phyloP scores from a whole-genome alignment of 2,329 filamentous ascomycete genomes.

The Sporothrix globosa region DNA sequence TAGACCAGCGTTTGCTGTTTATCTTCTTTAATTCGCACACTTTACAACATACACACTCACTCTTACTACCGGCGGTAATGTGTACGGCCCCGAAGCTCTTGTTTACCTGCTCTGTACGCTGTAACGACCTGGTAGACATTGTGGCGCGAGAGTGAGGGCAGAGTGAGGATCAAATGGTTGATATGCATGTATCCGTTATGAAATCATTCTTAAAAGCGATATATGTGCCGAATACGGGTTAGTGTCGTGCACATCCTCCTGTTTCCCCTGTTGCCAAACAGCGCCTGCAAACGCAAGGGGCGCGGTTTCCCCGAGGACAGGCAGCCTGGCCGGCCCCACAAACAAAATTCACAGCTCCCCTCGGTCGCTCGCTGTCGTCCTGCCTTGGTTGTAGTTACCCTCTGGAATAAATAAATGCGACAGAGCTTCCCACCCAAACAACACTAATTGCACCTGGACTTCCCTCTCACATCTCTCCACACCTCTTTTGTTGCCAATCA shows the following conservation, averaged over 20 bases:
- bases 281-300: conserved; percentile 13
- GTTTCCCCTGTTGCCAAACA: conserved; percentile 13
- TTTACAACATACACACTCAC: too few relatives aligned
- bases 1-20: background rate
- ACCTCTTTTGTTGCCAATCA: conserved; percentile 11
- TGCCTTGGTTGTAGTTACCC: conserved; percentile 16
- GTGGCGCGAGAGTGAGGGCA: background rate
- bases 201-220: background rate
- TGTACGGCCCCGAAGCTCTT: background rate
- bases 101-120: too few relatives aligned
- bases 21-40: background rate
- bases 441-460: conserved; percentile 15
- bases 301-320: conserved; percentile 33
- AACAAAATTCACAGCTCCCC: conserved; percentile 28
- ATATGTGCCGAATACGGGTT: background rate
- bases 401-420: conserved; percentile 30
- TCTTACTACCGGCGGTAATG: background rate
- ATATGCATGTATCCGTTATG: background rate
- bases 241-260: background rate
- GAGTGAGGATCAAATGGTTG: background rate
- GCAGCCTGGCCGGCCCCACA: conserved; percentile 25
- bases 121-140: background rate
- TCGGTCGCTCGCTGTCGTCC: background rate
- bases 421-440: conserved; percentile 21
- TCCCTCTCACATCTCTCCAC: background rate